Percentiles rank a stretch among this genome's conserved stretches.
These are phyloP conservation scores for Aureococcus anophagefferens DNA, from an alignment of 108 stramenopile genomes.

Conservation along the genomic window DNA sequence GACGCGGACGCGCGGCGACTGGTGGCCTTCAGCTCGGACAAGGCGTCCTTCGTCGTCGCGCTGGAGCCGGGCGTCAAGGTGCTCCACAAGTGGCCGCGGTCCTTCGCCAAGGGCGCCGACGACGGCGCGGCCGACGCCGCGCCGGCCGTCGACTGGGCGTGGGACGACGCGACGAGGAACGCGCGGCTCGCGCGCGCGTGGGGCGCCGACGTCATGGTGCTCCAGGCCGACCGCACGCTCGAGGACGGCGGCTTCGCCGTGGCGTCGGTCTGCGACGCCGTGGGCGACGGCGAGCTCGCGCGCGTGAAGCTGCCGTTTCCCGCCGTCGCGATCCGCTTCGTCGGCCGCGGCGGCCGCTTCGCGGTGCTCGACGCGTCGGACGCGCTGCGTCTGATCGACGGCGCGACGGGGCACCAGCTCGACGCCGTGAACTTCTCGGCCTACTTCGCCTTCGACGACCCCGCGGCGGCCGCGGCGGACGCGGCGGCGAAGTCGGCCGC, in stretches of 20 bases:
- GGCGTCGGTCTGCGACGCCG: background rate
- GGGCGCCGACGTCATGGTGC: slow-evolving; percentile 67
- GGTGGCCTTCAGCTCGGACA: slow-evolving; percentile 67
- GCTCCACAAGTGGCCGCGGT: slow-evolving; percentile 68
- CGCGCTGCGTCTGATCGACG: slow-evolving; percentile 59
- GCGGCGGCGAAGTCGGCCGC: too few relatives aligned
- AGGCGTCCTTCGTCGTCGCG: slow-evolving; percentile 71
- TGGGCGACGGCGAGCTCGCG: too few relatives aligned
- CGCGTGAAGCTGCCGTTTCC: slow-evolving; percentile 9
- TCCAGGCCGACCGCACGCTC: slow-evolving; percentile 52
- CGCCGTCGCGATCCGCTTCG: slow-evolving; percentile 30
- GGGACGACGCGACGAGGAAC: too few relatives aligned
- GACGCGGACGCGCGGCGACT: slow-evolving; percentile 39
- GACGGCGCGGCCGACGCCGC: too few relatives aligned
- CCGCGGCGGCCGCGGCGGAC: slow-evolving; percentile 66
- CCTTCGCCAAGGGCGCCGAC: slow-evolving; percentile 33
- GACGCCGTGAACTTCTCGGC: slow-evolving; percentile 48
- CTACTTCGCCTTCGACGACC: slow-evolving; percentile 46
- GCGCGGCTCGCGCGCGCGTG: slow-evolving; percentile 70
- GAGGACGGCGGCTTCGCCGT: background rate
- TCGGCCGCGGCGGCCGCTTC: slow-evolving; percentile 65
- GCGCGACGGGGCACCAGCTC: slow-evolving; percentile 68
- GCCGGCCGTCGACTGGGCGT: too few relatives aligned
- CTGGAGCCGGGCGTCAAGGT: slow-evolving; percentile 67
- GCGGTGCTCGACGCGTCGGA: slow-evolving; percentile 70